phyloP scores from a whole-genome alignment of 495 filamentous ascomycete species.

The Lasiosphaeria ovina region DNA sequence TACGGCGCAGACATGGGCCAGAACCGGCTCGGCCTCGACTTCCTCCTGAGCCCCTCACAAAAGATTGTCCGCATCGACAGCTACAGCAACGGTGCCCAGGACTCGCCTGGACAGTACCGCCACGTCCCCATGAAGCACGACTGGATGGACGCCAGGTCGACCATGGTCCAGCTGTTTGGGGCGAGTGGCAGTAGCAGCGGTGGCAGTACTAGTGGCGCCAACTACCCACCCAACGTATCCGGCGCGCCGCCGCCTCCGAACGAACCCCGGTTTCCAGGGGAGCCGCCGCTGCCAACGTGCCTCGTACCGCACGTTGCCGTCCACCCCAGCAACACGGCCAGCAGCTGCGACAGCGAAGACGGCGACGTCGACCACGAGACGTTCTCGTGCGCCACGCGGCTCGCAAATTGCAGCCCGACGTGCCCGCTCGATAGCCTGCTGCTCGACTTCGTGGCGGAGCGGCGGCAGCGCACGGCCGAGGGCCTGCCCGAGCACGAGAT shows the following conservation, averaged over 20 bases:
- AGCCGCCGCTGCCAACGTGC: not conserved
- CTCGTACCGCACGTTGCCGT: not conserved
- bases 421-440: constrained; percentile 73
- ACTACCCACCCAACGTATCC: too few relatives aligned
- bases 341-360: not conserved
- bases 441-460: constrained; percentile 70
- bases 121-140: constrained; percentile 44
- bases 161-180: not conserved
- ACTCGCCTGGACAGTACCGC: constrained; percentile 30
- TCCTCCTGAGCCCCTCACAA: constrained; percentile 55
- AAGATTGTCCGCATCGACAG: constrained; percentile 36
- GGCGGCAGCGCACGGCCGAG: constrained; percentile 60
- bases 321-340: not conserved
- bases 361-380: constrained; percentile 2
- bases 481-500: constrained; percentile 60
- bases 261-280: not conserved
- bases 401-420: constrained; percentile 60
- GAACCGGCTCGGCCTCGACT: constrained; percentile 66
- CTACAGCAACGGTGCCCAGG: constrained; percentile 38
- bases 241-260: not conserved
- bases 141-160: constrained; percentile 38
- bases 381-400: constrained; percentile 38
- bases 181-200: too few relatives aligned
- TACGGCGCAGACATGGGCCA: constrained; percentile 58
- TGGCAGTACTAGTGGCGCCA: too few relatives aligned